Evolutionary conservation across 306 rosid genomes (phyloP), one percentile per base, ranked within the genome.

Genomic region (Hippophae rhamnoides): DNA sequence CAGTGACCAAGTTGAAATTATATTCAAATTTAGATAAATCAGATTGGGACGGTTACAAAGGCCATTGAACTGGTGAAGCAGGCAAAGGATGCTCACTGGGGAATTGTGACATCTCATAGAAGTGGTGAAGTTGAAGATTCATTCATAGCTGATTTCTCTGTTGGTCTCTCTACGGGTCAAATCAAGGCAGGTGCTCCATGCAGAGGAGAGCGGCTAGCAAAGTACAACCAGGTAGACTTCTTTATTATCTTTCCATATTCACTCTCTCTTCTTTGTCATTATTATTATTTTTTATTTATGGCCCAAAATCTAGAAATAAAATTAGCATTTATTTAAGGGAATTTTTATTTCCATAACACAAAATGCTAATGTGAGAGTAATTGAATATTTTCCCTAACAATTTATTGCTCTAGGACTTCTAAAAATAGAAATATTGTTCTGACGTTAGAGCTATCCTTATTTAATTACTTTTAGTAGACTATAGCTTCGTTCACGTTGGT

Each of bases 141-240:
- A 57, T 88, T 92, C 69, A 82, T 92, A 47, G 95, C 99, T 10
- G 99, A 92, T 73, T 84, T 92, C 54, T 76, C 99, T 38, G 99
- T 92, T 52, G 99, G 99, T 65, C 89, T 92, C 10, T 77, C 93
- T 56, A 72, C 82, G 8, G 88, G 90, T 78, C 96, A 85, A 74
- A 81, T 92, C 68, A 92, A 92, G 76, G 87, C 95, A 64, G 99
- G 96, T 52, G 96, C 96, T 71, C 99, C 99, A 60, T 92, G 95
- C 83, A 80, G 99, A 78, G 95, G 96, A 71, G 99, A 92, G 83
- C 83, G 95, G 44, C 77, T 92, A 62, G 92, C 89, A 25, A 92
- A 88, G 79, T 88, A 92, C 66, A 92, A 88, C 74, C 99, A 92
- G 96, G 96, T 92, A 50, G 44, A 31, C 70, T 68, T 81, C 49